Evolutionary conservation across 2,329 filamentous ascomycete genomes (phyloP), one percentile per base, ranked within the genome.

Genomic region (Trichophyton rubrum): DNA sequence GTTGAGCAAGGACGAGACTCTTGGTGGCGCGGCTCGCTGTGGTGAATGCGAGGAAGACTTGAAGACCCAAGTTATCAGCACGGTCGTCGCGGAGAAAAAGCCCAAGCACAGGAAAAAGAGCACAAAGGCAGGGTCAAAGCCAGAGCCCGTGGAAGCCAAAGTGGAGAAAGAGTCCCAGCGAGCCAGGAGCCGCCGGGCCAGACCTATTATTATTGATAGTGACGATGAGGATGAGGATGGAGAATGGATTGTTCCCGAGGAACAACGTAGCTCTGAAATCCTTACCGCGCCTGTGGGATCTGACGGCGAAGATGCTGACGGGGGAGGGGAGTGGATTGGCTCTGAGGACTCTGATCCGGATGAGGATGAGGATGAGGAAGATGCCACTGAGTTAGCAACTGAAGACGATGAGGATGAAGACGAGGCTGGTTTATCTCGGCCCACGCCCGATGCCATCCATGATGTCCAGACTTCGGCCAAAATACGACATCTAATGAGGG

Each of bases 301-400:
- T n/a, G 87, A 90, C 59, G 89, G 95, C 64, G 90, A 95, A 71
- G 84, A 96, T 69, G 89, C 87, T 1, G 91, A 95, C 70, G 90
- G 90, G 1, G 89, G 87, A 2, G 91, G 90, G 22, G 88, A 95
- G 61, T 89, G 84, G 71, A 79, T 96, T 57, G 82, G 82, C 41
- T 84, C 86, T 0, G 84, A 88, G 33, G 88, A 93, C 67, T 88
- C 86, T 43, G 79, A 81, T 2, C 82, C 70, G 5, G 73, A 60
- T 4, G 59, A 60, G 51, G 62, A 65, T 67, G 51, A 68, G 65
- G 38, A 73, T 69, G 64, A 75, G 27, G 27, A 30, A 30, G 27
- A 30, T 2, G 73, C 72, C 55, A 20, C 56, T 27, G 56, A 58
- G 13, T 22, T 35, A 15, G 33, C 13, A 24, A 45, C 38, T 11